phyloP scores from a whole-genome alignment of 768 basidiomycete species.

The Phylloporus rhodoxanthus region DNA sequence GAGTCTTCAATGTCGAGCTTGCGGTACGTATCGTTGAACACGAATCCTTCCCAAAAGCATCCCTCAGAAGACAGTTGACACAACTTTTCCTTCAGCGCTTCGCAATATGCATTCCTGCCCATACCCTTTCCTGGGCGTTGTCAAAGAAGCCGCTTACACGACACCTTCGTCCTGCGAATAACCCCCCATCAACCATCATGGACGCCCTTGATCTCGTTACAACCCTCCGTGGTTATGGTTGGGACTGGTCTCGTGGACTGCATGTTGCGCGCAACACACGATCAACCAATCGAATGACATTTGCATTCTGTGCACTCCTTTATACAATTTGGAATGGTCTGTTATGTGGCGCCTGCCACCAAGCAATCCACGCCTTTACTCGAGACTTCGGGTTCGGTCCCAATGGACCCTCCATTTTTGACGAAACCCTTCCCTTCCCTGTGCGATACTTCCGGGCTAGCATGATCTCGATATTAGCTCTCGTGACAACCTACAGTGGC shows the following conservation, averaged over 20 bases:
- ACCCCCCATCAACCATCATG: not conserved
- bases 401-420: not conserved
- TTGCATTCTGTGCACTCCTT: constrained; percentile 31
- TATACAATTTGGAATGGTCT: constrained; percentile 34
- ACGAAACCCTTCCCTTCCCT: not conserved
- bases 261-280: constrained; percentile 35
- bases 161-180: not conserved
- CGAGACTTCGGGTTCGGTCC: not conserved
- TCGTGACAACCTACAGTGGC: not conserved
- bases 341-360: constrained; percentile 30
- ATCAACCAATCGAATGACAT: constrained; percentile 33
- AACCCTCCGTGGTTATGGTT: constrained; percentile 56
- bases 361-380: constrained; percentile 32
- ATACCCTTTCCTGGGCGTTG: not conserved
- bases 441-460: not conserved
- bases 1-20: not conserved
- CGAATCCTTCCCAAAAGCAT: no score
- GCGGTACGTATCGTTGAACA: not conserved
- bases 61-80: not conserved
- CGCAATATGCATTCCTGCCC: not conserved
- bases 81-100: constrained; percentile 2
- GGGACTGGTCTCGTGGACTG: constrained; percentile 49
- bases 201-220: constrained; percentile 8
- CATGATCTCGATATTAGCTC: not conserved
- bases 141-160: not conserved